Conservation (phyloP, 768 basidiomycete genomes). For the Collybia mongolica region DNA sequence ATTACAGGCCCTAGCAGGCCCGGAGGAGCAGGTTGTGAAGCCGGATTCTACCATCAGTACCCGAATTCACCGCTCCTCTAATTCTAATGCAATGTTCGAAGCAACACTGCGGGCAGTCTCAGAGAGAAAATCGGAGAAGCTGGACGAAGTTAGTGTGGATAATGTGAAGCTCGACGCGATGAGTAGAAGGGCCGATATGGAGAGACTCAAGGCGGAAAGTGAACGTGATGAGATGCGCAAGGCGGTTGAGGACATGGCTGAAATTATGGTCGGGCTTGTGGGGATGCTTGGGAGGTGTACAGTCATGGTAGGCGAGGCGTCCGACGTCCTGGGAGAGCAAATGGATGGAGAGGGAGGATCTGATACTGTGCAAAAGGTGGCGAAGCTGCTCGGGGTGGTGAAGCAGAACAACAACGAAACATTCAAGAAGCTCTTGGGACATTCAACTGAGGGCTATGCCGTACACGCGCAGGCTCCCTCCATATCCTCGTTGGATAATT, state of each 20-base stretch:
- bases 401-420: conserved; percentile 69
- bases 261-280: conserved; percentile 66
- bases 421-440: conserved; percentile 66
- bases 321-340: conserved; percentile 33
- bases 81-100: conserved; percentile 80
- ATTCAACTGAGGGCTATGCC: conserved; percentile 61
- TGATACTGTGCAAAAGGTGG: conserved; percentile 42
- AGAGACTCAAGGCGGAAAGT: conserved; percentile 61
- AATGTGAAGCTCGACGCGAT: conserved; percentile 71
- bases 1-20: conserved; percentile 60
- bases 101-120: conserved; percentile 83
- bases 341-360: conserved; percentile 30
- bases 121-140: conserved; percentile 74
- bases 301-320: conserved; percentile 62
- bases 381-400: conserved; percentile 47
- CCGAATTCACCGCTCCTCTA: conserved; percentile 66
- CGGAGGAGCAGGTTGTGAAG: conserved; percentile 69
- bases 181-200: conserved; percentile 69
- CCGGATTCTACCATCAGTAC: conserved; percentile 55
- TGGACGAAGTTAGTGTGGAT: conserved; percentile 70
- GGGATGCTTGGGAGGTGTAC: conserved; percentile 83
- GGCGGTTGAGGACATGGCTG: conserved; percentile 63
- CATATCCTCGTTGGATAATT: conserved; percentile 40
- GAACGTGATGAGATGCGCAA: conserved; percentile 63
- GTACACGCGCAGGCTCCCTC: conserved; percentile 26